Conservation (phyloP, 2,329 filamentous ascomycete genomes). For the Blastomyces percursus region DNA sequence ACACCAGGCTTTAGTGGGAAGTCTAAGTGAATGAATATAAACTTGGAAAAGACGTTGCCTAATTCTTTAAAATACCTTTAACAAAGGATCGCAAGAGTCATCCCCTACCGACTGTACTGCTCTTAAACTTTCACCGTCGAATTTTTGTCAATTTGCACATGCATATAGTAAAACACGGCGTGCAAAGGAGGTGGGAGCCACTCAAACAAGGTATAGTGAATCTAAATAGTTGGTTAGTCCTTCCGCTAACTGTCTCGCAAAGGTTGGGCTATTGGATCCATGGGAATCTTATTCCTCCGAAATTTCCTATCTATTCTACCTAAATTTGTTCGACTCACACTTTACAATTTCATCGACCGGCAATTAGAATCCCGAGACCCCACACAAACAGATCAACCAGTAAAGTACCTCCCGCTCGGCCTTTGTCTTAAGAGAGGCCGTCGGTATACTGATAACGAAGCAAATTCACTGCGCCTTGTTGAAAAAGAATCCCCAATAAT, state of each 20-base stretch:
- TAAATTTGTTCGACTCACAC: neutral
- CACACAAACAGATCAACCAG: neutral
- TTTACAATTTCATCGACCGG: slow-evolving; percentile 1
- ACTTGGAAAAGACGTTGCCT: neutral
- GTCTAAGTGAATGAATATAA: neutral
- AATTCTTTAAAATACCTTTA: slow-evolving; percentile 1
- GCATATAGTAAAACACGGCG: neutral
- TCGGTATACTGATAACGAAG: slow-evolving; percentile 9
- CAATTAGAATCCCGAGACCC: slow-evolving; percentile 1
- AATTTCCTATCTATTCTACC: neutral
- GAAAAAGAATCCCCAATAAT: slow-evolving; percentile 10
- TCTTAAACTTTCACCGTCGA: neutral
- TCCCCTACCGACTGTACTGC: neutral
- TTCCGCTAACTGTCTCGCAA: neutral
- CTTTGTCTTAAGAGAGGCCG: slow-evolving; percentile 11
- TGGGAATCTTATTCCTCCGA: neutral
- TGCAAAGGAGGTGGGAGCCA: slow-evolving; percentile 1
- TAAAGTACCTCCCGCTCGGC: slow-evolving; percentile 12
- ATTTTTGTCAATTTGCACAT: neutral
- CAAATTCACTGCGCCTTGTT: slow-evolving; percentile 10
- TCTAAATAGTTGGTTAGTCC: neutral
- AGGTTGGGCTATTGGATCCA: neutral
- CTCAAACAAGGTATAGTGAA: neutral
- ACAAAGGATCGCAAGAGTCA: neutral
- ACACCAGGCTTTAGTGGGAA: neutral